Base-by-base conservation (phyloP, 139 green algal species). In the Mesotaenium endlicherianum region DNA sequence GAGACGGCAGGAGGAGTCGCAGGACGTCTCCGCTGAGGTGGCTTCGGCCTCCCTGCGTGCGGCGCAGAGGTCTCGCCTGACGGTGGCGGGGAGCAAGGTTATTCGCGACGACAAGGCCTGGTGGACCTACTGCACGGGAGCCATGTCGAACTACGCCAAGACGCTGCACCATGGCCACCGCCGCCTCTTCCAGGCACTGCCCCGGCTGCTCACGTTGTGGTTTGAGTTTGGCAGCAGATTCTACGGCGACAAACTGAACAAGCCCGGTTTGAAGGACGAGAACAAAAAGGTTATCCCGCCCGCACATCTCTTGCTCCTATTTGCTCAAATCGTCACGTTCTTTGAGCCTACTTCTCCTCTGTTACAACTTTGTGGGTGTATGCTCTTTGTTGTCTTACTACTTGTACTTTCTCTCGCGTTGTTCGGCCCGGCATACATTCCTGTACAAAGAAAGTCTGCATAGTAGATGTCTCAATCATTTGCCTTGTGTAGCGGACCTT, bases 141-240 rank as follows among this genome's bases (percentile, higher is more conserved):
- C 92, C 2, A 82, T 97, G 55, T 26, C 70, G 30, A 85, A 93
- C 64, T 98, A 98, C 78, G 91, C 90, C 6, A 80, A 89, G 40
- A 86, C 90, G 31, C 78, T 97, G 1, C 67, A 83, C 64, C 60
- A 89, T 30, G 95, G 94, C 17, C 77, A 89, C 83, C 80, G 78
- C 39, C 90, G 94, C 88, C 88, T 95, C 42, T 93, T 93, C 80
- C 93, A 96, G 77, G 84, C 89, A 41, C 89, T 99, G 77, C 96
- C 96, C 2, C 93, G 96, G 36, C 82, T 98, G 90, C 91, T 99
- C 43, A 99, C 96, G 0, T 81, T 98, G 2, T 97, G 93, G 92
- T 97, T 97, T 78, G 95, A 98, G 38, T 95, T 95, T 89, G 94
- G 94, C 1, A 50, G 53, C 2, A 47, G 59, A 36, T 82, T 82